Base-by-base conservation (phyloP, 73 alveolate species). In the Paramecium pentaurelia region DNA sequence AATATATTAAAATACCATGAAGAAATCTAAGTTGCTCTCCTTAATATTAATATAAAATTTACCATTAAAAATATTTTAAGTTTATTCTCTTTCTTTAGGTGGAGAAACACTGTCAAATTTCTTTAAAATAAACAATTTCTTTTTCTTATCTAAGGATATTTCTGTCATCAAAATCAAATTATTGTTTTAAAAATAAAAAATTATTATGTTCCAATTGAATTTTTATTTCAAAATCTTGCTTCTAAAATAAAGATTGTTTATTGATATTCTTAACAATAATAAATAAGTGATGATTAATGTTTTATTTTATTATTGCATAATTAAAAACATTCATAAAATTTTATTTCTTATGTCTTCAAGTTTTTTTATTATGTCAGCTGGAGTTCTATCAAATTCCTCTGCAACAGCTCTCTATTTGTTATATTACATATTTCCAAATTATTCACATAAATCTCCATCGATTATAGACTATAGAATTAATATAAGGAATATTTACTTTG, bases 371-470 rank as follows among this genome's bases (percentile, higher is more conserved):
- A 98, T 97, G 92, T 98, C 99, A 27, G 95, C 95, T 9, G 99
- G 99, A 28, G 97, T 96, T 44, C 98, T 96, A 71, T 97, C 99
- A 91, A 98, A 94, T 92, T 98, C 99, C 4, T 94, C 98, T 6
- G 99, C 98, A 25, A 98, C 88, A n/a, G 88, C 93, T 92, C 97
- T 95, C 85, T 98, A 98, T 93, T 97, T 98, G 44, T 92, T 95
- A 83, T 88, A 95, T 0, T 93, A 96, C 45, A 98, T 94, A 30
- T 85, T 59, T 45, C 96, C 93, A 92, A 92, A 98, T 96, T 95
- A 97, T 94, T 98, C 99, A 77, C 99, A 98, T 14, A 98, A 92
- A 92, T 98, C 99, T 2, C 99, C 99, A 93, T 98, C 99, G 22
- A 99, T 97, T 22, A 97, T 97, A 86, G 93, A 84, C 93, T 77